phyloP scores from a whole-genome alignment of 495 filamentous ascomycete species.

The Aspergillus baeticus region DNA sequence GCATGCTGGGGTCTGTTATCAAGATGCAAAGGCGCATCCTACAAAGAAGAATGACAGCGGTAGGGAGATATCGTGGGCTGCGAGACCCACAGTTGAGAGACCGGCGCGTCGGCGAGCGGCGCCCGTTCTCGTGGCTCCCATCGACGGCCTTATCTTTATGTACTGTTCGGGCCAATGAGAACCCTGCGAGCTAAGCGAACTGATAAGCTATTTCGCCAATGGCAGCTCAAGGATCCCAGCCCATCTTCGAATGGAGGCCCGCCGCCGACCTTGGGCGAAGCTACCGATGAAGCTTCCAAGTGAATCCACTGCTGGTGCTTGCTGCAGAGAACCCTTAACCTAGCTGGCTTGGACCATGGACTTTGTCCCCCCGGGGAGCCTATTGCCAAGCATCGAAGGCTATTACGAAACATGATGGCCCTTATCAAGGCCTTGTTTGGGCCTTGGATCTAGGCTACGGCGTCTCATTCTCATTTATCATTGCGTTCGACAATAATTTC shows the following conservation, averaged over 20 bases:
- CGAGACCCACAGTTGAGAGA: no score
- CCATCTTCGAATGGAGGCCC: background rate
- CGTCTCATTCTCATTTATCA: slow-evolving; percentile 11
- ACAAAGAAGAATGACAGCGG: background rate
- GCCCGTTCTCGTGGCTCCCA: background rate
- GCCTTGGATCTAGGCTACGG: background rate
- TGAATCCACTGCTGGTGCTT: no score
- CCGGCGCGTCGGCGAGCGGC: background rate
- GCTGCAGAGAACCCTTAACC: background rate
- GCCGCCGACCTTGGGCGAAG: background rate
- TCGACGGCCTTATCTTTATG: background rate
- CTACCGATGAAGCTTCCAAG: background rate
- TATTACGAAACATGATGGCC: slow-evolving; percentile 10
- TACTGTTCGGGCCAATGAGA: background rate
- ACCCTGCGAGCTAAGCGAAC: background rate
- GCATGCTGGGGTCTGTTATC: background rate
- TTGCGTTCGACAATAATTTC: slow-evolving; percentile 2
- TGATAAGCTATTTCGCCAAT: slow-evolving; percentile 9
- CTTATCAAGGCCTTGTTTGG: slow-evolving; percentile 8
- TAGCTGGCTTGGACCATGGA: no score
- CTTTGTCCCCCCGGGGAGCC: no score
- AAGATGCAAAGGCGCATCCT: background rate
- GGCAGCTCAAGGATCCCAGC: background rate
- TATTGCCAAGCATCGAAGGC: background rate
- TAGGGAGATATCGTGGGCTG: background rate